These are phyloP conservation scores for Colletotrichum magnum DNA, from an alignment of 2,329 filamentous ascomycete genomes.

Conservation along the genomic window DNA sequence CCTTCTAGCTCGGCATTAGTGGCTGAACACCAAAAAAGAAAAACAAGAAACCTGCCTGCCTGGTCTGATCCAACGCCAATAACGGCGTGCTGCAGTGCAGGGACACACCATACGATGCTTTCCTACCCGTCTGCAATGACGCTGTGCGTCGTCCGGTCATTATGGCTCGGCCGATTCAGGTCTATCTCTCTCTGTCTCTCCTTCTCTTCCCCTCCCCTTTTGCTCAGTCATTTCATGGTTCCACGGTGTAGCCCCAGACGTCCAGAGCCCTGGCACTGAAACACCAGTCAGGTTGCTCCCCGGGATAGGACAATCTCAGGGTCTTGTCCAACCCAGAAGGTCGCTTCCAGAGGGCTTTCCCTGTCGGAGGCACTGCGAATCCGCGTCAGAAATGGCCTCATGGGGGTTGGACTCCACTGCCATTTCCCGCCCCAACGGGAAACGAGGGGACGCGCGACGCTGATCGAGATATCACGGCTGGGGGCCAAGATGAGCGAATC, in stretches of 20 bases:
- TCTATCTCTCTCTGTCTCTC: slow-evolving; percentile 4
- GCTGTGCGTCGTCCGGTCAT: slow-evolving; percentile 14
- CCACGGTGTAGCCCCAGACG: slow-evolving; percentile 18
- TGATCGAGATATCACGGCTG: slow-evolving; percentile 11
- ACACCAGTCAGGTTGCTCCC: slow-evolving; percentile 17
- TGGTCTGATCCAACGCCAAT: slow-evolving; percentile 16
- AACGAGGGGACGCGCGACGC: slow-evolving; percentile 2
- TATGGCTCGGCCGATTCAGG: slow-evolving; percentile 31
- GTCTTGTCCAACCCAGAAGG: slow-evolving; percentile 9
- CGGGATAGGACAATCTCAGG: slow-evolving; percentile 19
- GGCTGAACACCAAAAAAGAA: slow-evolving; percentile 4
- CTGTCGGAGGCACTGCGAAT: slow-evolving; percentile 26
- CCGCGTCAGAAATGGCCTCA: slow-evolving; percentile 32
- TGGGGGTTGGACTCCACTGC: slow-evolving; percentile 29
- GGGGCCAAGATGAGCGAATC: background rate
- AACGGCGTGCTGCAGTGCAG: slow-evolving; percentile 4
- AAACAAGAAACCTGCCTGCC: slow-evolving; percentile 1
- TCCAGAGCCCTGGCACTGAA: slow-evolving; percentile 16
- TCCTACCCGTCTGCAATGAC: slow-evolving; percentile 16
- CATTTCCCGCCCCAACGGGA: slow-evolving; percentile 25
- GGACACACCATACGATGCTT: slow-evolving; percentile 4
- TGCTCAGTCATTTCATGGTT: slow-evolving; percentile 35
- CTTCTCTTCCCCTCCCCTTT: background rate
- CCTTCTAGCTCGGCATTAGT: slow-evolving; percentile 14
- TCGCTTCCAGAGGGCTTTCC: slow-evolving; percentile 14